Conservation (phyloP, 106 monocot genomes). For the Amphibolis antarctica region DNA sequence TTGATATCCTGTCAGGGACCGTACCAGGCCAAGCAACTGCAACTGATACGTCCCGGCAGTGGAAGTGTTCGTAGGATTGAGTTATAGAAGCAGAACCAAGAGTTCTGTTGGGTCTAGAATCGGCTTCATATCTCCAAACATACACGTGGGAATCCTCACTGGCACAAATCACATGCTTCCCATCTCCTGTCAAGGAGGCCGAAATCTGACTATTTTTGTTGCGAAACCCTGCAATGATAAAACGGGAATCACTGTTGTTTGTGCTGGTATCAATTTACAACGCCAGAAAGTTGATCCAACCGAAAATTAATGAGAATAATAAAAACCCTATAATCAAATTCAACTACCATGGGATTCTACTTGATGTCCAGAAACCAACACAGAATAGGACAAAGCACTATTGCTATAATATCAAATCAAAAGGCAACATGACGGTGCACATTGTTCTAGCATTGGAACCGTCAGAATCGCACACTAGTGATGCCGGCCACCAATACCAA, state of each 20-base stretch:
- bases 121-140: constrained; percentile 22
- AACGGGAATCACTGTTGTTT: background rate
- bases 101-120: background rate
- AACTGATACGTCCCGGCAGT: constrained; percentile 17
- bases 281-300: no score
- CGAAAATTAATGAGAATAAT: no score
- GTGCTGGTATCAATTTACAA: no score
- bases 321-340: no score
- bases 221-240: constrained; percentile 18
- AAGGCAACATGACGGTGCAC: no score
- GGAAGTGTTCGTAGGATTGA: constrained; percentile 18
- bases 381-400: no score
- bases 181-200: constrained; percentile 18
- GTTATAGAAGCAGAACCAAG: constrained; percentile 4
- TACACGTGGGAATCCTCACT: constrained; percentile 28
- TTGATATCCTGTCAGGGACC: background rate
- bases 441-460: no score
- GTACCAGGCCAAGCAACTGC: constrained; percentile 20
- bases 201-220: constrained; percentile 25
- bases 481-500: no score
- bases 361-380: no score
- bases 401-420: no score
- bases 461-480: no score
- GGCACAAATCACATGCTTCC: constrained; percentile 17
- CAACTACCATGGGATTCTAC: no score